Evolutionary conservation across 352 stramenopile genomes (phyloP).

Genomic region (Phytophthora syringae): DNA sequence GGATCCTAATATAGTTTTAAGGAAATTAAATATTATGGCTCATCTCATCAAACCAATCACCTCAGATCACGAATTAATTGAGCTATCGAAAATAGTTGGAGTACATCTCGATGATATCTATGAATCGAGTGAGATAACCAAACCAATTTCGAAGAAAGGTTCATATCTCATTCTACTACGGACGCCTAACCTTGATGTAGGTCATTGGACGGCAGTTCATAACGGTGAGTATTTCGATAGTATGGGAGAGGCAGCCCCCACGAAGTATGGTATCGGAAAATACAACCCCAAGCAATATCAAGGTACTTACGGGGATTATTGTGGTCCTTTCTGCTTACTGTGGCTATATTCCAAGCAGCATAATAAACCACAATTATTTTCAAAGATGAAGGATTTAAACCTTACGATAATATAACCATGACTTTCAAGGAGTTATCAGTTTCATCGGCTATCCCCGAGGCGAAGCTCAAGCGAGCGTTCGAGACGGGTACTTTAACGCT

Average conservation of each 20-base stretch:
- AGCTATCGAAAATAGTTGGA: background rate
- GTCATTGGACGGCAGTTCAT: constrained; percentile 19
- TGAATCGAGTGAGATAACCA: constrained; percentile 19
- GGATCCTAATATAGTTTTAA: constrained; percentile 3
- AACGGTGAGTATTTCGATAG: constrained; percentile 22
- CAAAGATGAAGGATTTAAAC: constrained; percentile 28
- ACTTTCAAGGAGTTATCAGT: constrained; percentile 6
- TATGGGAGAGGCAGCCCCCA: constrained; percentile 20
- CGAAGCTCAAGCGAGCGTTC: constrained; percentile 3
- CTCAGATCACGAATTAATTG: constrained; percentile 10
- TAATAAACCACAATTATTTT: constrained; percentile 15
- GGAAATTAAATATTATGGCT: constrained; percentile 6
- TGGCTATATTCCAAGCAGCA: constrained; percentile 25
- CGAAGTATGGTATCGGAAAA: constrained; percentile 9
- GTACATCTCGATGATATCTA: constrained; percentile 8
- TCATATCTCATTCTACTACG: constrained; percentile 22
- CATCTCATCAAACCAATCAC: constrained; percentile 11
- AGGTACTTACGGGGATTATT: constrained; percentile 13
- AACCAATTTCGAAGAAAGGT: constrained; percentile 9
- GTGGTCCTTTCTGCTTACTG: constrained; percentile 13
- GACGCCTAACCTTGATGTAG: constrained; percentile 15
- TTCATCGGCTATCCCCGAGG: background rate
- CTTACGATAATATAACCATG: constrained; percentile 16
- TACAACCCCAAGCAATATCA: constrained; percentile 26
- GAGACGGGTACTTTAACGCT: constrained; percentile 12